phyloP scores from a whole-genome alignment of 2,329 filamentous ascomycete species.

The Fusarium decemcellulare region DNA sequence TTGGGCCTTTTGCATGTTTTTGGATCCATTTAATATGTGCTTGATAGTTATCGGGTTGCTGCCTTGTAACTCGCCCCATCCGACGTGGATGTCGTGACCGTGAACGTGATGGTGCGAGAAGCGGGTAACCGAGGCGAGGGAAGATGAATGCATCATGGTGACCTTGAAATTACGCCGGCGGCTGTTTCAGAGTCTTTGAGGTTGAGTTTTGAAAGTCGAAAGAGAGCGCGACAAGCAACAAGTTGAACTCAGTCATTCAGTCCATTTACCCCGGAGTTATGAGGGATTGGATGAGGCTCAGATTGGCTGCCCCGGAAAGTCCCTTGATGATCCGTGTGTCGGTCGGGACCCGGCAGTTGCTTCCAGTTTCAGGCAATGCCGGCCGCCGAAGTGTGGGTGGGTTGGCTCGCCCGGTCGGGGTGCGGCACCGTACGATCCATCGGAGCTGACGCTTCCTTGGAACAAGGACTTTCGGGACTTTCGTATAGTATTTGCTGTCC shows the following conservation, averaged over 20 bases:
- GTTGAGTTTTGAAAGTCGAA: background rate
- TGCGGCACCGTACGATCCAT: background rate
- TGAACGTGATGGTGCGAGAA: background rate
- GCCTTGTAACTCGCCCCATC: background rate
- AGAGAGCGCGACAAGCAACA: background rate
- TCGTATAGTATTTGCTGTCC: background rate
- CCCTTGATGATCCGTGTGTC: slow-evolving; percentile 21
- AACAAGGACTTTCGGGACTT: background rate
- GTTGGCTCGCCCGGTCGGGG: background rate
- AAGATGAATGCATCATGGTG: background rate
- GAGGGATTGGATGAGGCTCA: background rate
- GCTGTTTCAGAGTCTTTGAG: background rate
- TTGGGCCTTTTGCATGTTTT: background rate
- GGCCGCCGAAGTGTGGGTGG: slow-evolving; percentile 19
- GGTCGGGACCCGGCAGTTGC: slow-evolving; percentile 20
- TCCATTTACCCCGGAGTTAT: background rate
- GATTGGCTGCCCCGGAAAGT: slow-evolving; percentile 4
- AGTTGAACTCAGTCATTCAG: background rate
- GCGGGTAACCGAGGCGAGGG: background rate
- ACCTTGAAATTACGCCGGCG: background rate
- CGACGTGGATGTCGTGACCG: background rate
- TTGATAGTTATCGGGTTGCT: background rate
- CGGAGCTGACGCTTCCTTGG: background rate
- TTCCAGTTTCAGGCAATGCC: slow-evolving; percentile 7
- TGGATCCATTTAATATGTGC: background rate